Evolutionary conservation across 768 basidiomycete species (phyloP), one percentile per base, ranked within the genome.

Genomic region (Phanerochaete sordida): DNA sequence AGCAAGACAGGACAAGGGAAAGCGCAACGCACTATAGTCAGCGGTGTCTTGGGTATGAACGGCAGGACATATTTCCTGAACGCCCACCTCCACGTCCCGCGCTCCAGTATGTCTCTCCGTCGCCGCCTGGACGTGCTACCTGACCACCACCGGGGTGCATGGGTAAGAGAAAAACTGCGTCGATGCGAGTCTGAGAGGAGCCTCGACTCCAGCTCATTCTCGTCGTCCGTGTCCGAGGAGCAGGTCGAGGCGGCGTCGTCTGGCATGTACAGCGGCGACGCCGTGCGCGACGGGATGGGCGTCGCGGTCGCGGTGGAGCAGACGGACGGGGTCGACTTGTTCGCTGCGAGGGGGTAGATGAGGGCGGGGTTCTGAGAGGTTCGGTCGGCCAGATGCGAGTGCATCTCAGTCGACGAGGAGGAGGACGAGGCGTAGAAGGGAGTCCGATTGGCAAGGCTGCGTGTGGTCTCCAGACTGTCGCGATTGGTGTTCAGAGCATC

Each of bases 21-120:
- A 23, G 31, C 27, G 19, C 13, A n/a, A 77, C 89, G 71, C 65
- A 91, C 91, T 57, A 94, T 90, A 59, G 90, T 89, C 64, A 89
- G 78, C 12, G 91, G 91, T 62, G 90, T 90, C 63, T 82, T 84
- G 55, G 91, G 91, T 70, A 91, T 87, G 72, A 89, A 80, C 16
- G 88, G 90, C 72, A 88, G 87, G 28, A 91, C 72, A 24, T 90
- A 65, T 55, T 78, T 76, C 58, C 84, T 77, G 44, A 83, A 69
- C 68, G 79, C 79, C 65, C 84, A 79, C 70, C 83, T 86, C 58
- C 84, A 58, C 16, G 77, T 71, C 63, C 87, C 79, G 55, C 81
- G 67, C 35, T 79, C 66, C 56, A 76, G 74, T 53, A 79, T 74
- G 39, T 79, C 76, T 66, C 83, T 74, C 63, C 77, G 80, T 62